These are phyloP conservation scores for Chlorella sorokiniana DNA, from an alignment of 139 green algal genomes.

Conservation along the genomic window DNA sequence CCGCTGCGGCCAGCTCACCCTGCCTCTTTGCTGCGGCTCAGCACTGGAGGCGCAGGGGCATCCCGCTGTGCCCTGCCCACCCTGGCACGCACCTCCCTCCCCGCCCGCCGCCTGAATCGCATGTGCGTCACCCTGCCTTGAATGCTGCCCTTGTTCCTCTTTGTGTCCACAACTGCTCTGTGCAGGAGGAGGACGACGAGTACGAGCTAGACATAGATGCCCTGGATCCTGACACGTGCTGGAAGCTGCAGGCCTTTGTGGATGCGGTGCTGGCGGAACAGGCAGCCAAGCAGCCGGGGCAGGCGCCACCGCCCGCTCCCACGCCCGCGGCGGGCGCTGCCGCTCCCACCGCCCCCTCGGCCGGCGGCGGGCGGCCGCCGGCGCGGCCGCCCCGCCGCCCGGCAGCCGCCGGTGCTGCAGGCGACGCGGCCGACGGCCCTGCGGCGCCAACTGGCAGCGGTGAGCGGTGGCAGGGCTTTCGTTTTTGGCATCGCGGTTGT, in stretches of 20 bases:
- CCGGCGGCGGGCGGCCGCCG: not conserved
- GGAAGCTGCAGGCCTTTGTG: conserved; percentile 59
- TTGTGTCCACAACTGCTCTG: not conserved
- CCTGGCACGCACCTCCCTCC: not conserved
- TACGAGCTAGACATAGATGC: conserved; percentile 72
- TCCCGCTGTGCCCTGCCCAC: not conserved
- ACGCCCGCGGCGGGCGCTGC: not conserved
- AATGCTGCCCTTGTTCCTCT: not conserved
- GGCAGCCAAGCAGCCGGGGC: conserved; percentile 1
- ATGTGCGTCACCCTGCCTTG: not conserved
- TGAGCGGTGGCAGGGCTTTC: no score
- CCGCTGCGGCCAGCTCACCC: no score
- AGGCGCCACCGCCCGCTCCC: not conserved
- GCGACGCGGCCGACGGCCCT: not conserved
- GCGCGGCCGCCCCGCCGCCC: not conserved
- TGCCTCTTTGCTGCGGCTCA: no score
- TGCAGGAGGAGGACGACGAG: conserved; percentile 57
- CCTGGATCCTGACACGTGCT: conserved; percentile 59
- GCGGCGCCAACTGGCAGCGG: not conserved
- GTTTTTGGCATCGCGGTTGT: no score
- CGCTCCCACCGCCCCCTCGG: not conserved
- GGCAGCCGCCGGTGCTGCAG: not conserved
- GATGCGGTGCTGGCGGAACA: conserved; percentile 24
- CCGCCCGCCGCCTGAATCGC: not conserved
- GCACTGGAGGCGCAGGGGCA: not conserved